Evolutionary conservation across 2,329 filamentous ascomycete species (phyloP).

Genomic region (Coniochaeta ligniaria): DNA sequence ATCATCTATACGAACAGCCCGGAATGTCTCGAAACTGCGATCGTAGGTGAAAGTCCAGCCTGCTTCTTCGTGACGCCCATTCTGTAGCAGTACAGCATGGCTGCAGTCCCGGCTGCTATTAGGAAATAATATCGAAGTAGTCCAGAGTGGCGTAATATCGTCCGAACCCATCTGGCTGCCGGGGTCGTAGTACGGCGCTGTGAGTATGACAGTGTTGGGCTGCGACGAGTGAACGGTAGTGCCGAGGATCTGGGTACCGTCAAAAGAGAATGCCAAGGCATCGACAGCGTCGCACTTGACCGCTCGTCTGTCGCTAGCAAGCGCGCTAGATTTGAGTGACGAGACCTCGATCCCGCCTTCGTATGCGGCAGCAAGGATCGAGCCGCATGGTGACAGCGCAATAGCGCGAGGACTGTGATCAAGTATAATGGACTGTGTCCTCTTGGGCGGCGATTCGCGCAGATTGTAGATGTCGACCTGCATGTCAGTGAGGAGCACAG

Average conservation of each 20-base stretch:
- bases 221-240: slow-evolving; percentile 60
- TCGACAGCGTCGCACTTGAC: slow-evolving; percentile 76
- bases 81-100: slow-evolving; percentile 64
- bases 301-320: slow-evolving; percentile 61
- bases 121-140: slow-evolving; percentile 77
- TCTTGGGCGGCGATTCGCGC: slow-evolving; percentile 53
- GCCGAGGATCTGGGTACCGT: slow-evolving; percentile 71
- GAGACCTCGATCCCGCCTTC: slow-evolving; percentile 85
- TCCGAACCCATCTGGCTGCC: slow-evolving; percentile 59
- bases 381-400: slow-evolving; percentile 72
- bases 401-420: slow-evolving; percentile 74
- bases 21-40: slow-evolving; percentile 67
- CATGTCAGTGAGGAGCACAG: slow-evolving; percentile 74
- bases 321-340: slow-evolving; percentile 57
- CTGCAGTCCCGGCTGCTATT: slow-evolving; percentile 74
- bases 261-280: slow-evolving; percentile 65
- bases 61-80: slow-evolving; percentile 55
- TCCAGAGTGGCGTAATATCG: slow-evolving; percentile 71
- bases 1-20: slow-evolving; percentile 69
- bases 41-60: slow-evolving; percentile 76
- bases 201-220: slow-evolving; percentile 68
- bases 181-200: slow-evolving; percentile 72
- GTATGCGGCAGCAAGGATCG: slow-evolving; percentile 77
- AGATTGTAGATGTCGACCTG: slow-evolving; percentile 84
- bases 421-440: slow-evolving; percentile 67